Evolutionary conservation across 2,329 filamentous ascomycete species (phyloP).

Genomic region (Ambrosiella xylebori): DNA sequence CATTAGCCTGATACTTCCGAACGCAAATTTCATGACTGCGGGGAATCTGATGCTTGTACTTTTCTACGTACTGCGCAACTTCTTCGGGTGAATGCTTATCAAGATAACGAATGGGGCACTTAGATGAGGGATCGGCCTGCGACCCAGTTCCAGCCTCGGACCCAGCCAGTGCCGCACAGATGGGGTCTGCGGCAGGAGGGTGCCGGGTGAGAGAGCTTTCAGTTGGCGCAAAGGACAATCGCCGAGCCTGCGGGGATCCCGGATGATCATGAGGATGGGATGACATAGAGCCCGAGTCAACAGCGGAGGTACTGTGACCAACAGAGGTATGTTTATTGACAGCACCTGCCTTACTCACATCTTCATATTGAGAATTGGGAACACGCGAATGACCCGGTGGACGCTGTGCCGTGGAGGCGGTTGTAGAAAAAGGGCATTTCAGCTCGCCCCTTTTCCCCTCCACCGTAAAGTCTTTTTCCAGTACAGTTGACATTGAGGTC

Average conservation of each 20-base stretch:
- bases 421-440: constrained; percentile 57
- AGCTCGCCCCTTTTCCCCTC: constrained; percentile 64
- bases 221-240: constrained; percentile 28
- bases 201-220: constrained; percentile 20
- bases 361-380: neutral
- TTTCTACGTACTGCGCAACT: constrained; percentile 83
- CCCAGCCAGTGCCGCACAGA: constrained; percentile 43
- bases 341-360: constrained; percentile 8
- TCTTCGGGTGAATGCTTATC: constrained; percentile 88
- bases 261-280: neutral
- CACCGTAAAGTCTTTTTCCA: constrained; percentile 86
- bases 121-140: constrained; percentile 35
- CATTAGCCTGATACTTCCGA: constrained; percentile 72
- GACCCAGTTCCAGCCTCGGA: constrained; percentile 39
- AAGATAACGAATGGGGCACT: constrained; percentile 84
- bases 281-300: neutral
- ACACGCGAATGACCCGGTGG: neutral
- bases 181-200: constrained; percentile 31
- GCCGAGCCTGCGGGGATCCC: constrained; percentile 13
- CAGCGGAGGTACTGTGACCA: neutral
- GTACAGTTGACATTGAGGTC: constrained; percentile 44
- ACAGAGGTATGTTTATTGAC: neutral
- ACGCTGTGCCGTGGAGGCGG: neutral
- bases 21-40: constrained; percentile 88
- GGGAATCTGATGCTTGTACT: constrained; percentile 86